Evolutionary conservation across 202 grass and related monocot species (phyloP).

Genomic region (Panicum virgatum): DNA sequence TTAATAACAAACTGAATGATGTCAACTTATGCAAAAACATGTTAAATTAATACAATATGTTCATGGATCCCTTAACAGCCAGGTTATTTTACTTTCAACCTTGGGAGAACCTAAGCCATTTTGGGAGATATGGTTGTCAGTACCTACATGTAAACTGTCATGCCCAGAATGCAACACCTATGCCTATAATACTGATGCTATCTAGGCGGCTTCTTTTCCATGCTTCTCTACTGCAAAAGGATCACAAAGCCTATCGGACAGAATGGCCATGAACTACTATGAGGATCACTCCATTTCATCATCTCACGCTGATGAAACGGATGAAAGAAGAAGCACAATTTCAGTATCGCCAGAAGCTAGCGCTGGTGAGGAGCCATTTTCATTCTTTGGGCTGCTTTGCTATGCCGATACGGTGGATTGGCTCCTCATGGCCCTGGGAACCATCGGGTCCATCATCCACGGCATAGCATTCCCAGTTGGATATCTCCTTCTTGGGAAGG

Average conservation of each 20-base stretch:
- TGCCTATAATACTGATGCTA: conserved; percentile 46
- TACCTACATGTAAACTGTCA: conserved; percentile 29
- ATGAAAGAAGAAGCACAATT: conserved; percentile 36
- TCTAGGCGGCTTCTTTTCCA: conserved; percentile 2
- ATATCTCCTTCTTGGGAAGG: conserved; percentile 66
- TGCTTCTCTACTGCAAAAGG: conserved; percentile 23
- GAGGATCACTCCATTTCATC: conserved; percentile 44
- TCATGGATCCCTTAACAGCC: conserved; percentile 7
- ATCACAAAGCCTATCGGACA: conserved; percentile 14
- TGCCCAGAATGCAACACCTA: conserved; percentile 10
- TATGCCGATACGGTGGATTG: conserved; percentile 58
- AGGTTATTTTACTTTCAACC: conserved; percentile 24
- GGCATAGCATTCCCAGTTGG: conserved; percentile 62
- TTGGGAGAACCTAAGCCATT: conserved; percentile 28
- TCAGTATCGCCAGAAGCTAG: conserved; percentile 6
- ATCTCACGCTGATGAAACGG: conserved; percentile 27
- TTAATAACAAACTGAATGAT: neutral
- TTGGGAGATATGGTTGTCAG: conserved; percentile 29
- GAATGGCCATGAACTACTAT: conserved; percentile 36
- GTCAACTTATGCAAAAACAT: conserved; percentile 17
- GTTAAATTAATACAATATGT: conserved; percentile 15
- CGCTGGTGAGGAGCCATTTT: conserved; percentile 23
- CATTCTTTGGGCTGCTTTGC: conserved; percentile 51
- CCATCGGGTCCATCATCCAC: conserved; percentile 53
- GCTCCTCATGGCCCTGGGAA: conserved; percentile 62